phyloP scores from a whole-genome alignment of 2,329 filamentous ascomycete genomes.

The Cordyceps cicadae region DNA sequence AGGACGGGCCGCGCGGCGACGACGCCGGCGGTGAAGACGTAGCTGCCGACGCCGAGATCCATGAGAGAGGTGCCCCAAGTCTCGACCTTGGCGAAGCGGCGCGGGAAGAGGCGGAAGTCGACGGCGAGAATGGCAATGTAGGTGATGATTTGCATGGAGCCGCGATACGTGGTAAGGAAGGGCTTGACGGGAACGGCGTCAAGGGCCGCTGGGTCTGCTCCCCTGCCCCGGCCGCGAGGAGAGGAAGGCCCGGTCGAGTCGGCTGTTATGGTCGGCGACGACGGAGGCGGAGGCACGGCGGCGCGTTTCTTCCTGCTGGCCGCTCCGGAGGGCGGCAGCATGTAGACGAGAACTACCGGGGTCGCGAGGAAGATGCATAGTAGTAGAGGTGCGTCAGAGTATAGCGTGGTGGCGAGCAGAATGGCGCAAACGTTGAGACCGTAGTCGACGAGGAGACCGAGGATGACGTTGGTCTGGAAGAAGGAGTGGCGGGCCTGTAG shows the following conservation, averaged over 20 bases:
- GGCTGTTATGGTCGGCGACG: constrained; percentile 5
- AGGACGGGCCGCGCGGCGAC: constrained; percentile 79
- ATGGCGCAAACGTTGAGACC: constrained; percentile 76
- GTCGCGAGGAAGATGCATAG: constrained; percentile 66
- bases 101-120: constrained; percentile 86
- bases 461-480: constrained; percentile 65
- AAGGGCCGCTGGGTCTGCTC: constrained; percentile 13
- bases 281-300: constrained; percentile 33
- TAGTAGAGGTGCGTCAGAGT: constrained; percentile 64
- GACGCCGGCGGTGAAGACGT: constrained; percentile 88
- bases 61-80: constrained; percentile 99
- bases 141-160: constrained; percentile 83
- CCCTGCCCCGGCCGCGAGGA: too few relatives aligned
- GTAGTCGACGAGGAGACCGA: constrained; percentile 71
- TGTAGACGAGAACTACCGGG: constrained; percentile 58
- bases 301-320: constrained; percentile 37
- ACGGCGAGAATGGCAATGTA: constrained; percentile 92
- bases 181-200: constrained; percentile 68
- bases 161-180: constrained; percentile 86
- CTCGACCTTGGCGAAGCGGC: constrained; percentile 94
- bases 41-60: constrained; percentile 95
- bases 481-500: constrained; percentile 77
- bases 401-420: constrained; percentile 78
- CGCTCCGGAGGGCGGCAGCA: constrained; percentile 31
- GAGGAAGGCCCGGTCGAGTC: too few relatives aligned